Evolutionary conservation across 1,284 basidiomycete genomes (phyloP), one percentile per base, ranked within the genome.

Genomic region (Austroboletus novae-zelandiae): DNA sequence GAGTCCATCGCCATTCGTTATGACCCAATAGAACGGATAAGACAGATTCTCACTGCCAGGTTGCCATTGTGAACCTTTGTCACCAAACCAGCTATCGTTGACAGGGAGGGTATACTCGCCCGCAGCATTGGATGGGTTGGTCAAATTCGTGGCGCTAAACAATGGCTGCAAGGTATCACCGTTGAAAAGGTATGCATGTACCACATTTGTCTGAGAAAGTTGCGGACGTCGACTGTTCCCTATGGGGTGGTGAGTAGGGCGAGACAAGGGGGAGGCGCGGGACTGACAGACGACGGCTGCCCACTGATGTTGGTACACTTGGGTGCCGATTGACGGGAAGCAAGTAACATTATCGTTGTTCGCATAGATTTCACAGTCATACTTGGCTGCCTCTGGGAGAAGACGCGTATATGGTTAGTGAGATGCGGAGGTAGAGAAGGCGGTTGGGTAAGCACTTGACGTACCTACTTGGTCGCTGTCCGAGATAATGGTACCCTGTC

Each of bases 71-170:
- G 64, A 50, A 40, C 84, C 84, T 45, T 75, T 66, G 2, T 61
- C 37, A 27, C 85, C 86, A 69, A 82, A 91, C 86, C 88, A 91
- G 10, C 74, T 69, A 64, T 93, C 90, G 61, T 90, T 77, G 40
- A 89, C 85, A 32, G 73, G 77, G 1, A 78, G 67, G 27, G 71
- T 74, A 29, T 79, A 60, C 52, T 71, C 58, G 13, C 89, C 88
- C 3, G 85, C 80, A 40, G 71, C 70, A 57, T 74, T 73, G 25
- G 68, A 69, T 13, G 80, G 83, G 59, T 86, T 89, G 6, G 53
- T 17, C 2, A 70, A 48, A 51, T 75, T 67, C 9, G 50, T 50
- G 57, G 69, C 72, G 45, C 69, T 67, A 35, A 80, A 67, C 40
- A 90, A 71, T 49, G 71, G 68, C 11, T 66, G n/a, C 41, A 73